Evolutionary conservation across 305 asterid species (phyloP).

Genomic region (Fraxinus paxiana): DNA sequence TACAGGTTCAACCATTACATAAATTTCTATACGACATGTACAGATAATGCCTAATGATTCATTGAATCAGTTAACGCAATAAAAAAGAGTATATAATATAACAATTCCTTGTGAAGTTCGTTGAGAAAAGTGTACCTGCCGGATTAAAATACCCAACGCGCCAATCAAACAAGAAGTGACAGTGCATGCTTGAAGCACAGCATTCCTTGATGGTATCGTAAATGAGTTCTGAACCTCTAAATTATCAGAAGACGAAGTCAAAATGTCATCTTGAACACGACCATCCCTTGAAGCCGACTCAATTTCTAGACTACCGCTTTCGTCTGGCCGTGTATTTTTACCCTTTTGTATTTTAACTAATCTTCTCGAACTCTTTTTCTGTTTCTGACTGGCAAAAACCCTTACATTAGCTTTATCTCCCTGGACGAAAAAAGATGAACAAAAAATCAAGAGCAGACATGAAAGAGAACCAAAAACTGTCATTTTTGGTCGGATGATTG

Average conservation of each 20-base stretch:
- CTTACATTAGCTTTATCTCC: conserved; percentile 36
- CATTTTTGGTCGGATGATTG: neutral
- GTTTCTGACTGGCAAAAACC: conserved; percentile 49
- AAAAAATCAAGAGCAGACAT: neutral
- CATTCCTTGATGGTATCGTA: conserved; percentile 48
- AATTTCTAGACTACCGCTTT: conserved; percentile 23
- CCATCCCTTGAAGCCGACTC: conserved; percentile 18
- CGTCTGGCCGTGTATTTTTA: conserved; percentile 31
- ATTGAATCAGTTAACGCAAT: conserved; percentile 2
- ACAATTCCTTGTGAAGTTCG: neutral
- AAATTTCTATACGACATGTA: neutral
- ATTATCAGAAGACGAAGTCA: conserved; percentile 14
- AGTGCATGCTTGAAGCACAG: conserved; percentile 82
- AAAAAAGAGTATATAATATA: neutral
- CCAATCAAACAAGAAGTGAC: conserved; percentile 59
- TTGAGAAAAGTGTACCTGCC: conserved; percentile 51
- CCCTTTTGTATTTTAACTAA: conserved; percentile 28
- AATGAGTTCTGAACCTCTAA: conserved; percentile 30
- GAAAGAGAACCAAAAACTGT: neutral
- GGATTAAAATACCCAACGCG: conserved; percentile 52
- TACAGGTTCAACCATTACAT: conserved; percentile 34
- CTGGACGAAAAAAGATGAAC: conserved; percentile 14
- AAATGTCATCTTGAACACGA: conserved; percentile 28
- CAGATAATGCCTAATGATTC: neutral
- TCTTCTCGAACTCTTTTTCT: conserved; percentile 39